These are phyloP conservation scores for Alternaria infectoria DNA, from an alignment of 2,329 filamentous ascomycete species.

Conservation along the genomic window DNA sequence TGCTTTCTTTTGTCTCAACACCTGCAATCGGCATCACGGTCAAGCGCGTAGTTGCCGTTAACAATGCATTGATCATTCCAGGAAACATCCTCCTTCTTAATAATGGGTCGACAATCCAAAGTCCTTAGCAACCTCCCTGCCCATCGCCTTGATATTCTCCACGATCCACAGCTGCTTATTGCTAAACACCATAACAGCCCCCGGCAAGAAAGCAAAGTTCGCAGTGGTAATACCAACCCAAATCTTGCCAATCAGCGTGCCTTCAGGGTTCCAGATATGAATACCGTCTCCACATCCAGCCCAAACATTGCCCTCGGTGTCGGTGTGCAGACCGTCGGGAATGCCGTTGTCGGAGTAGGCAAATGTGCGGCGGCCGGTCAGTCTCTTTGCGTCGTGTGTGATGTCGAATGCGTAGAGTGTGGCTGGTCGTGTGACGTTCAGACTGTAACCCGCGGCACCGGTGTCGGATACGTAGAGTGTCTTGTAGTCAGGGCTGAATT, in stretches of 20 bases:
- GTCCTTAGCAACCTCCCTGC: conserved; percentile 45
- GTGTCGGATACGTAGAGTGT: conserved; percentile 56
- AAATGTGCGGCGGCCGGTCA: conserved; percentile 56
- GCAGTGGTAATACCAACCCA: conserved; percentile 53
- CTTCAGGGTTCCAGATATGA: conserved; percentile 60
- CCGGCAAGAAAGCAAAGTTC: conserved; percentile 48
- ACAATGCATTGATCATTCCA: too few relatives aligned
- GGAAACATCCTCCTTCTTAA: not conserved
- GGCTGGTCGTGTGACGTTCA: conserved; percentile 49
- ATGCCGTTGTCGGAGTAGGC: conserved; percentile 61
- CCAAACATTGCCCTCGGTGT: conserved; percentile 63
- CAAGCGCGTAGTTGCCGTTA: not conserved
- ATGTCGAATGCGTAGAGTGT: conserved; percentile 54
- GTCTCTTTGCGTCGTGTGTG: conserved; percentile 42
- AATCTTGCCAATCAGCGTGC: conserved; percentile 63
- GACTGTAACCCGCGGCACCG: conserved; percentile 48
- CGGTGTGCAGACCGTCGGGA: conserved; percentile 65
- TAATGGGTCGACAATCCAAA: conserved; percentile 26
- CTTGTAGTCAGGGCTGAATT: conserved; percentile 52
- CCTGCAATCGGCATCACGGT: not conserved
- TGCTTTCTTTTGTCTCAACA: fast-evolving
- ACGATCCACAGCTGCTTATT: conserved; percentile 47
- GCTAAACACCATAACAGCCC: conserved; percentile 42
- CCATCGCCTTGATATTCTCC: conserved; percentile 41
- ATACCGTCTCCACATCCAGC: conserved; percentile 62